Conservation (phyloP, 345 rosid species). For the Ailanthus altissimus region DNA sequence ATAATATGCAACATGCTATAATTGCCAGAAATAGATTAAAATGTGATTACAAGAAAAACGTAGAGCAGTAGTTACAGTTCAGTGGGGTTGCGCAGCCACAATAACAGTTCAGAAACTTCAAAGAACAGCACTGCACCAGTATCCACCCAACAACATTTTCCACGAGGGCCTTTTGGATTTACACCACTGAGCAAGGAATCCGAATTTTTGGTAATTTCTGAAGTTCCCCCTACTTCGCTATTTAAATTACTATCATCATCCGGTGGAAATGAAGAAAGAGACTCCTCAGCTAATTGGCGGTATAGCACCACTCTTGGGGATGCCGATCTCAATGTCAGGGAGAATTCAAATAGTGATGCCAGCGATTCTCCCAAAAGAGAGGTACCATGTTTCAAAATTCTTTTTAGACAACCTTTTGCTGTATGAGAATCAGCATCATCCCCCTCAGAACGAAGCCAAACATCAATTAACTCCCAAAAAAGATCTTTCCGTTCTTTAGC, state of each 20-base stretch:
- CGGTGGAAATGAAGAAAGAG: conserved; percentile 85
- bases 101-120: conserved; percentile 59
- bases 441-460: conserved; percentile 59
- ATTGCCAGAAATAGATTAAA: not conserved
- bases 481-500: conserved; percentile 79
- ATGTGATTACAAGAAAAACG: conserved; percentile 2
- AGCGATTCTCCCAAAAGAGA: conserved; percentile 55
- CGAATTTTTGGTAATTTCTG: conserved; percentile 29
- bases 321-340: conserved; percentile 81
- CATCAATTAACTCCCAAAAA: conserved; percentile 83
- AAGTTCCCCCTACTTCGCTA: conserved; percentile 21
- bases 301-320: conserved; percentile 90
- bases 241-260: conserved; percentile 48
- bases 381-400: conserved; percentile 51
- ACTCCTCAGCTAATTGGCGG: conserved; percentile 89
- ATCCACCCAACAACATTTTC: conserved; percentile 96
- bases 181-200: conserved; percentile 55
- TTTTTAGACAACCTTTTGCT: conserved; percentile 78
- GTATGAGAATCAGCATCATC: conserved; percentile 51
- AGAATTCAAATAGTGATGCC: conserved; percentile 76
- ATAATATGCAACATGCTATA: not conserved
- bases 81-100: conserved; percentile 58
- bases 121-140: conserved; percentile 76
- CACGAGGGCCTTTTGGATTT: conserved; percentile 53
- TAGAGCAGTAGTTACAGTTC: conserved; percentile 44